Evolutionary conservation across 176 grass and related monocot genomes (phyloP).

Genomic region (Secale cereale): DNA sequence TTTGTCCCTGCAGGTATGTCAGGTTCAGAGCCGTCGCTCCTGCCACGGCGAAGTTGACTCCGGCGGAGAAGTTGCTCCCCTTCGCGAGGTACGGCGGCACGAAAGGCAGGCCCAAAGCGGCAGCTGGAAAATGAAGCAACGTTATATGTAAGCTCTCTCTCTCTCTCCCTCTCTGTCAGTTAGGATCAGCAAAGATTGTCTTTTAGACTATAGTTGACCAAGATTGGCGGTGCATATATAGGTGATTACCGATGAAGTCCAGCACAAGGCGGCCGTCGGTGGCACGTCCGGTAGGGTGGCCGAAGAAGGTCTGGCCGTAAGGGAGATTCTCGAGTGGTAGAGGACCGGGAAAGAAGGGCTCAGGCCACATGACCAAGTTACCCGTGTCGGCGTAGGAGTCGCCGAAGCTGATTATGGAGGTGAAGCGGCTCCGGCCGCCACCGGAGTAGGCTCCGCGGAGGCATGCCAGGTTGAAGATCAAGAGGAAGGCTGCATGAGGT

Average conservation of each 20-base stretch:
- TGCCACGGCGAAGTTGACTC: conserved; percentile 46
- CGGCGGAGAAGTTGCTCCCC: conserved; percentile 29
- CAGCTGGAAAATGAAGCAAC: conserved; percentile 2
- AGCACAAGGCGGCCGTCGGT: conserved; percentile 45
- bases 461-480: background rate
- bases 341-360: background rate
- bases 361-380: conserved; percentile 17
- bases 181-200: background rate
- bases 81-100: conserved; percentile 27
- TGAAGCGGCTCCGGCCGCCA: background rate
- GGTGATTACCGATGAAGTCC: conserved; percentile 39
- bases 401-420: conserved; percentile 47
- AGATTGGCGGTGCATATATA: background rate
- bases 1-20: conserved; percentile 32
- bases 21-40: conserved; percentile 36
- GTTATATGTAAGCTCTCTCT: too few species aligned
- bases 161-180: too few species aligned
- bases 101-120: conserved; percentile 38
- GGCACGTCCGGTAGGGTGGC: conserved; percentile 29
- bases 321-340: background rate
- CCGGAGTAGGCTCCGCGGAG: background rate
- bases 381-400: conserved; percentile 43
- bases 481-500: background rate
- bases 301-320: conserved; percentile 50
- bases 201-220: background rate